Base-by-base conservation (phyloP, 1,139 yeast species). In the Candida tetrigidarum region DNA sequence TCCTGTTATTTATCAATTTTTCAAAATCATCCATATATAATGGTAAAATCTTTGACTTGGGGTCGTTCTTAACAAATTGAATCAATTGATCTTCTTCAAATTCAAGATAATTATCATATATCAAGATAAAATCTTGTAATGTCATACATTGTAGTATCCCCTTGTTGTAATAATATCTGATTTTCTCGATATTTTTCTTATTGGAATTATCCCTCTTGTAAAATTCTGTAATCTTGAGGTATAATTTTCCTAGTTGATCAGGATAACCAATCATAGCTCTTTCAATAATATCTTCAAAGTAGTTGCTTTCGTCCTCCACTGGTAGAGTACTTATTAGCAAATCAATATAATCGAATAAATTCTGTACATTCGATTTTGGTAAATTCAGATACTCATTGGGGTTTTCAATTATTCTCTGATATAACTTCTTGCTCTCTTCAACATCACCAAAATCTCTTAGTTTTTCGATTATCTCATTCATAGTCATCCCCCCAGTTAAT, bases 81-180 rank as follows among this genome's bases (percentile, higher is more conserved):
- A 54, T 37, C 15, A 77, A 46, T 19, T 62, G 60, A 2, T 73
- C 62, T 51, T 86, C 93, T 57, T 84, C 85, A 57, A 81, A 78
- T 50, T 83, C 84, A 2, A 84, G 65, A 55, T 78, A 83, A 4
- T 80, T 67, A 58, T 88, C 89, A 62, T 80, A 91, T 0, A 89
- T 66, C 26, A 70, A 57, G 0, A 85, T 76, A 58, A 90, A 89
- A 50, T 87, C 95, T 28, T 72, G 68, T 2, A 85, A 67, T 0
- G 89, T 80, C 4, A 61, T 50, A 9, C 84, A 80, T 1, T 66
- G 54, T 1, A 59, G 52, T 8, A 83, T 53, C 0, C 83, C 86
- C 33, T 69, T 64, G 44, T 78, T 80, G 53, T 74, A 83, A 14
- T 71, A 66, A 37, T 70, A 72, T 26, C 83, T 64, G 1, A 83